These are phyloP conservation scores for Alliaria petiolata DNA, from an alignment of 345 rosid species.

Conservation along the genomic window DNA sequence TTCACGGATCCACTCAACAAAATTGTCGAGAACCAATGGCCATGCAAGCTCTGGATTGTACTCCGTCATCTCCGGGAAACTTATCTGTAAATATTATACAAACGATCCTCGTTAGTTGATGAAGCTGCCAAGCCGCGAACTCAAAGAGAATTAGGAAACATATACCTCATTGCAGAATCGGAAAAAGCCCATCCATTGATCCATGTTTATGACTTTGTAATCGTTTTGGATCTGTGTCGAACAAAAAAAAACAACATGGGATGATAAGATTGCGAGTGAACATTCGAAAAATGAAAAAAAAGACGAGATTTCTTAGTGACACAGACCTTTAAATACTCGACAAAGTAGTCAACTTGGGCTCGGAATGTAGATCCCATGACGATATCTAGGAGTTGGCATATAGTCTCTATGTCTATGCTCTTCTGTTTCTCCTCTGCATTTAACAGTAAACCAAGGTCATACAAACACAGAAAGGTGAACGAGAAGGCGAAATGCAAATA, in stretches of 20 bases:
- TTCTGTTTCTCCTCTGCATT: slow-evolving; percentile 87
- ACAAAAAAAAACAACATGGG: background rate
- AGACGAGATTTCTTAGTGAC: background rate
- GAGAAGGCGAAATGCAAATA: background rate
- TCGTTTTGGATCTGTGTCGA: slow-evolving; percentile 73
- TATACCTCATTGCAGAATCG: slow-evolving; percentile 95
- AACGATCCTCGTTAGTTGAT: background rate
- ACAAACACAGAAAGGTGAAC: background rate
- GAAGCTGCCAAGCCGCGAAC: background rate
- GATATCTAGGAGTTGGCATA: slow-evolving; percentile 73
- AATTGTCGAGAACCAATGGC: slow-evolving; percentile 97
- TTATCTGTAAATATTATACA: slow-evolving; percentile 54
- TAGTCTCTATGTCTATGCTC: slow-evolving; percentile 84
- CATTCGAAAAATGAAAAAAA: background rate
- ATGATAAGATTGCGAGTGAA: background rate
- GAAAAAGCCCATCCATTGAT: slow-evolving; percentile 87
- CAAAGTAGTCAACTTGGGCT: slow-evolving; percentile 70
- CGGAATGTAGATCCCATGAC: slow-evolving; percentile 73
- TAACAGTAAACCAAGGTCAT: slow-evolving; percentile 6
- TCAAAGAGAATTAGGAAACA: slow-evolving; percentile 7
- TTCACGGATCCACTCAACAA: slow-evolving; percentile 93
- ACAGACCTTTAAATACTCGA: slow-evolving; percentile 39
- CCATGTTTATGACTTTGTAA: slow-evolving; percentile 92
- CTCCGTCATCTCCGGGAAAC: slow-evolving; percentile 74
- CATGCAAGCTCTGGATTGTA: slow-evolving; percentile 94